Evolutionary conservation across 805 yeast genomes (phyloP), one percentile per base, ranked within the genome.

Genomic region (Kuraishia hungarica): DNA sequence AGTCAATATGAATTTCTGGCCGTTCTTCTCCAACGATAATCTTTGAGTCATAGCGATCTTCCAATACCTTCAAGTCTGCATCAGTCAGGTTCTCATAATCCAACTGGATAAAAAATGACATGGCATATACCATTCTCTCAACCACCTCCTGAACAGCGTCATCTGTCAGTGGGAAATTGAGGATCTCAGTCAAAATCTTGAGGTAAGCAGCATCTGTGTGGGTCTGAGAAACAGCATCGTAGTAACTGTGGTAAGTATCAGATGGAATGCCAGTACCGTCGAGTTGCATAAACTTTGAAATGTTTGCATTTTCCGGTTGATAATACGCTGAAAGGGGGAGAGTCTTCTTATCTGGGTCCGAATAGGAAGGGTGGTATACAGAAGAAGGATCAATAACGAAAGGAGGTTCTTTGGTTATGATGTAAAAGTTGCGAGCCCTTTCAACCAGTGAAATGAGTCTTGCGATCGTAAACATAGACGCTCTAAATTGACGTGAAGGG

Each of bases 161-260:
- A 24, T 52, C 57, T 5, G 55, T 51, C 23, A 59, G 54, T 4
- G 57, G 47, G 19, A 57, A n/a, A 6, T 59, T 61, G 53, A 66
- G 26, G 26, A 64, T 60, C 60, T 63, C 46, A 58, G 70, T 58
- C 66, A 70, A 51, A 66, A 72, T 58, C 63, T 70, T 43, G 69
- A 75, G 39, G 70, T 68, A 51, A 67, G 64, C 26, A 65, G 72
- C 52, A 67, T 68, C 57, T 60, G 70, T 62, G 55, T 77, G 74
- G n/a, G 60, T 39, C 20, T 60, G 62, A 23, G 66, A 67, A 19
- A 63, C 56, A 51, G 64, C 61, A 58, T 67, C 70, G 51, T 60
- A 65, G 52, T 61, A 64, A 10, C 69, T 65, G 51, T 53, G 63
- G 65, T 68, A 66, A 51, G 58, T 51, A 8, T 56, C 51, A 57